Evolutionary conservation across 2,329 filamentous ascomycete genomes (phyloP), one percentile per base, ranked within the genome.

Genomic region (Bretziella fagacearum): DNA sequence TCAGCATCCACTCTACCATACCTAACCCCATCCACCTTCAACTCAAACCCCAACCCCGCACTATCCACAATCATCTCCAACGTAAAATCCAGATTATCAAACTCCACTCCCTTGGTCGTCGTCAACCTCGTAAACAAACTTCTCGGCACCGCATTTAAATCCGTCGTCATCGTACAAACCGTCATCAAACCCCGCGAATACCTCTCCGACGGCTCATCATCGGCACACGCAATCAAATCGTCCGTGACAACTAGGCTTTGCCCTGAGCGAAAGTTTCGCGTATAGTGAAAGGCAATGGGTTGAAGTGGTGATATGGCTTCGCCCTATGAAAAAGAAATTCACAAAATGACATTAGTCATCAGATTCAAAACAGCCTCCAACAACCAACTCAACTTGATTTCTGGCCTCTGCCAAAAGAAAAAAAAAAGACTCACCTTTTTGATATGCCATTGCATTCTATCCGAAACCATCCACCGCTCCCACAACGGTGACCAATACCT

Each of bases 391-490:
- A n/a, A n/a, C n/a, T n/a, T n/a, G n/a, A n/a, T n/a, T n/a, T n/a
- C n/a, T n/a, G n/a, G n/a, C n/a, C n/a, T n/a, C n/a, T n/a, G n/a
- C n/a, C n/a, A n/a, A n/a, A n/a, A n/a, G 32, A 25, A 29, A 20
- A 32, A 47, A 26, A 44, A 17, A 3, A 47, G 36, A 62, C 67
- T 54, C 55, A 78, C 79, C 71, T 84, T 85, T 52, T 77, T 74
- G 58, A 86, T 84, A 60, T 86, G 81, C 83, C 83, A 87, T 62
- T 85, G 80, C 81, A 89, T 86, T 41, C 82, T 70, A 59, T 87
- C 80, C 39, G 73, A 77, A 5, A 87, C 81, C 81, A 85, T 86
- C 81, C 80, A 86, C 42, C 81, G 63, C 63, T 86, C 81, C 81
- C 81, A 85, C 20, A 86, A 60, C 4, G 80, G 81, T 53, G 76